These are phyloP conservation scores for Talaromyces islandicus DNA, from an alignment of 2,329 filamentous ascomycete species.

Conservation along the genomic window DNA sequence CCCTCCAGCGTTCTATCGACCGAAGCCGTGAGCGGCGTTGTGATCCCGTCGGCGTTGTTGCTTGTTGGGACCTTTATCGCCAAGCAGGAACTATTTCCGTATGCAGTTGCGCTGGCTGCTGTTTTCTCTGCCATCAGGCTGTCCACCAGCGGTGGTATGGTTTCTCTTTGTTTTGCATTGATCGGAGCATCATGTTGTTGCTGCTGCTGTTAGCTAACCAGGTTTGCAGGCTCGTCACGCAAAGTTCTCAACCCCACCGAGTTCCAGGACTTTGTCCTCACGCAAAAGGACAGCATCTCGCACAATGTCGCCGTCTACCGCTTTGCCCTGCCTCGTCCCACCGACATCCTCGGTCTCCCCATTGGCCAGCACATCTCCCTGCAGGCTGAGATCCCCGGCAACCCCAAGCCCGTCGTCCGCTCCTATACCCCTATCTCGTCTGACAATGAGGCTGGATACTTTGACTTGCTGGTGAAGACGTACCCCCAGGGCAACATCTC, in stretches of 20 bases:
- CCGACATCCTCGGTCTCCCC: slow-evolving; percentile 83
- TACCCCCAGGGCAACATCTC: slow-evolving; percentile 98
- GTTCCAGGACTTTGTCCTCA: slow-evolving; percentile 89
- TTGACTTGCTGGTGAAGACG: slow-evolving; percentile 96
- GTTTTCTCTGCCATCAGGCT: slow-evolving; percentile 66
- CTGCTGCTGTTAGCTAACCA: not conserved
- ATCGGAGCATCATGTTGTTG: slow-evolving; percentile 10
- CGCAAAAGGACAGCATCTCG: slow-evolving; percentile 90
- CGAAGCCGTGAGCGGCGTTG: slow-evolving; percentile 69
- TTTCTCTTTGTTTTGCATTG: not conserved
- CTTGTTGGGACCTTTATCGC: slow-evolving; percentile 70
- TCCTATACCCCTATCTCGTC: slow-evolving; percentile 91
- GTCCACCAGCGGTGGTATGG: slow-evolving; percentile 66
- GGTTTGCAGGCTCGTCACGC: slow-evolving; percentile 54
- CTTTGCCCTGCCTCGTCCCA: slow-evolving; percentile 73
- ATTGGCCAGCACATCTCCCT: slow-evolving; percentile 99
- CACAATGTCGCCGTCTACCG: slow-evolving; percentile 99
- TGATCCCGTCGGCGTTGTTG: slow-evolving; percentile 74
- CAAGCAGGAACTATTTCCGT: slow-evolving; percentile 70
- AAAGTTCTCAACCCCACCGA: slow-evolving; percentile 79
- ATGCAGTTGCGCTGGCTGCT: slow-evolving; percentile 62
- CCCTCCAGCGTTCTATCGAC: slow-evolving; percentile 21
- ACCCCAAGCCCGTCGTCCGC: slow-evolving; percentile 75
- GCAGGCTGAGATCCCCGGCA: slow-evolving; percentile 71
- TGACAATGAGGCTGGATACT: slow-evolving; percentile 82